A percentile compares a stretch with the other conserved stretches of the same genome.
Conservation (phyloP, 805 yeast species). For the Saturnispora ahearnii region DNA sequence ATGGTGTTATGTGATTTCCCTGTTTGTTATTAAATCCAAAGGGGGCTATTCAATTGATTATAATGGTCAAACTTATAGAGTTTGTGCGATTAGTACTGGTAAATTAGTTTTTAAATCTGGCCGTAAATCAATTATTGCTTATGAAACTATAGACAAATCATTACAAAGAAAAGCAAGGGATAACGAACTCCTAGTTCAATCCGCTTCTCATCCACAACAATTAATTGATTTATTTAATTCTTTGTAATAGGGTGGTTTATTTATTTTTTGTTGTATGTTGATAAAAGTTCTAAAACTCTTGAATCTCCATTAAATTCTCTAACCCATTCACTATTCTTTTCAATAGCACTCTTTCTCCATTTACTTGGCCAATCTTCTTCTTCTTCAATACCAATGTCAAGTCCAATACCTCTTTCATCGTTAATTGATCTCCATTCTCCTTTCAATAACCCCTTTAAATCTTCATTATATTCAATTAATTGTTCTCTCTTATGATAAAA, state of each 20-base stretch:
- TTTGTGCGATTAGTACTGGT: slow-evolving; percentile 53
- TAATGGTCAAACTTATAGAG: slow-evolving; percentile 12
- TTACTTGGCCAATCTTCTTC: slow-evolving; percentile 80
- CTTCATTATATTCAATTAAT: slow-evolving; percentile 24
- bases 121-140: slow-evolving; percentile 64
- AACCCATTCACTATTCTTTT: slow-evolving; percentile 80
- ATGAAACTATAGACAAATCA: background rate
- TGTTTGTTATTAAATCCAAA: slow-evolving; percentile 36
- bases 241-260: background rate
- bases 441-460: slow-evolving; percentile 18
- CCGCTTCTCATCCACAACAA: background rate
- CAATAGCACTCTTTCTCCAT: slow-evolving; percentile 74
- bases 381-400: slow-evolving; percentile 43
- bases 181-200: background rate
- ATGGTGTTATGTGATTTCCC: slow-evolving; percentile 68
- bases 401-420: slow-evolving; percentile 23
- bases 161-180: background rate
- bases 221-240: background rate
- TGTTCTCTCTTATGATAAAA: slow-evolving; percentile 67
- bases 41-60: background rate
- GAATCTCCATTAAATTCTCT: slow-evolving; percentile 63
- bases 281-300: slow-evolving; percentile 47
- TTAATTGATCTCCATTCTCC: slow-evolving; percentile 49
- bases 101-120: slow-evolving; percentile 78
- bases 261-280: slow-evolving; percentile 30